Evolutionary conservation across 768 basidiomycete species (phyloP).

Genomic region (Punctularia strigosozonata): DNA sequence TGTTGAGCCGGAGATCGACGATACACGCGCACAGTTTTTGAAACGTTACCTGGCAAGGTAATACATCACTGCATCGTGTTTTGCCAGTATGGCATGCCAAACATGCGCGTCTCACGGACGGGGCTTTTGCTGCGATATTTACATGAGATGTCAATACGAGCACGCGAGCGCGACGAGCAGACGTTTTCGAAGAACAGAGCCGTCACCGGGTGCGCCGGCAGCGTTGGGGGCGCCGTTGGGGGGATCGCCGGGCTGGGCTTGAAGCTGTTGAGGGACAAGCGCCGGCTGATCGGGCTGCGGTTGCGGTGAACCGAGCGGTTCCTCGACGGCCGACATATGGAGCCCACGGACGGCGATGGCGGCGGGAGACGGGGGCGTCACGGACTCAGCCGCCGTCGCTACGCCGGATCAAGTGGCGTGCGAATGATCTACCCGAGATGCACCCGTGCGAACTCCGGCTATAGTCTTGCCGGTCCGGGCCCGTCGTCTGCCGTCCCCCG

Average conservation of each 20-base stretch:
- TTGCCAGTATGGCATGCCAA: conserved; percentile 76
- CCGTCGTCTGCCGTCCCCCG: no score
- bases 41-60: conserved; percentile 63
- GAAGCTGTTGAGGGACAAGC: conserved; percentile 47
- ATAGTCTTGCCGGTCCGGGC: no score
- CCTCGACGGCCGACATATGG: conserved; percentile 73
- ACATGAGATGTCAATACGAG: no score
- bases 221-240: not conserved
- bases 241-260: conserved; percentile 7
- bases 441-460: no score
- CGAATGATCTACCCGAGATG: no score
- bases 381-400: no score
- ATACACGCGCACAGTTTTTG: no score
- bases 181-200: conserved; percentile 1
- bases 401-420: no score
- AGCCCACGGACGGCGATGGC: no score
- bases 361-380: conserved; percentile 29
- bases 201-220: conserved; percentile 7
- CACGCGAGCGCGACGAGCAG: not conserved
- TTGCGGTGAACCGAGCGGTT: conserved; percentile 60
- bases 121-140: conserved; percentile 61
- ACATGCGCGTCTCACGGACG: conserved; percentile 72
- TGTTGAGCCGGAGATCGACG: conserved; percentile 3
- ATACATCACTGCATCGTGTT: conserved; percentile 70
- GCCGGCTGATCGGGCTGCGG: conserved; percentile 44